Evolutionary conservation across 495 filamentous ascomycete genomes (phyloP).

Genomic region (Mycothermus thermophilus): DNA sequence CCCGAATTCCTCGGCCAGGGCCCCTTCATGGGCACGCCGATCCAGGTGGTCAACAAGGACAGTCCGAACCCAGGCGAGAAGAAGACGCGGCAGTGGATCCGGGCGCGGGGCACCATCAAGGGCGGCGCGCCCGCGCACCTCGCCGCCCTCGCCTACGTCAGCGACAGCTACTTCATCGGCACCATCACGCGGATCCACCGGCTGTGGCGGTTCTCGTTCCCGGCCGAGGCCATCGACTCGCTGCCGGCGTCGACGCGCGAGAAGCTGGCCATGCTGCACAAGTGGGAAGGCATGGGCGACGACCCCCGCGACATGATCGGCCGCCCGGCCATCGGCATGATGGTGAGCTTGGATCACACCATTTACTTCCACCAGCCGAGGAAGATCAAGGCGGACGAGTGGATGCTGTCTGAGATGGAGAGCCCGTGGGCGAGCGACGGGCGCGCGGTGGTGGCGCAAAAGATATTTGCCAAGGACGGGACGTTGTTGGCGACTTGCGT

Average conservation of each 20-base stretch:
- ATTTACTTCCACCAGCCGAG: slow-evolving; percentile 89
- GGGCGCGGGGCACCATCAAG: slow-evolving; percentile 58
- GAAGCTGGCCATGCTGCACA: slow-evolving; percentile 22
- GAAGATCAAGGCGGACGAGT: slow-evolving; percentile 75
- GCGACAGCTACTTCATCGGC: slow-evolving; percentile 82
- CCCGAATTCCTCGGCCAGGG: slow-evolving; percentile 19
- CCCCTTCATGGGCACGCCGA: slow-evolving; percentile 40
- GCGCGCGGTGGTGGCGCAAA: slow-evolving; percentile 71
- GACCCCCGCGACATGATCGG: slow-evolving; percentile 25
- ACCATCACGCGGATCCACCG: slow-evolving; percentile 68
- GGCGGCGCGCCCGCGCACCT: slow-evolving; percentile 71
- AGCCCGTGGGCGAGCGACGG: slow-evolving; percentile 91
- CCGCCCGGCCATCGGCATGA: slow-evolving; percentile 65
- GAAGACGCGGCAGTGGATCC: slow-evolving; percentile 63
- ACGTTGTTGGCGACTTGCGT: slow-evolving; percentile 71
- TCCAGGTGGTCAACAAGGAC: slow-evolving; percentile 34
- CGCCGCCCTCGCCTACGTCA: slow-evolving; percentile 80
- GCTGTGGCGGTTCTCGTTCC: slow-evolving; percentile 45
- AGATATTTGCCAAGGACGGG: slow-evolving; percentile 75
- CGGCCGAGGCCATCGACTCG: slow-evolving; percentile 18
- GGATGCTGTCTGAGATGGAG: slow-evolving; percentile 86
- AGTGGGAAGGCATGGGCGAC: slow-evolving; percentile 28
- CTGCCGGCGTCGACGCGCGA: slow-evolving; percentile 18
- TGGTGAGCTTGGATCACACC: slow-evolving; percentile 85
- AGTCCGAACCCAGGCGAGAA: slow-evolving; percentile 43